Base-by-base conservation (phyloP, 495 filamentous ascomycete genomes). In the Pseudevernia furfuracea region DNA sequence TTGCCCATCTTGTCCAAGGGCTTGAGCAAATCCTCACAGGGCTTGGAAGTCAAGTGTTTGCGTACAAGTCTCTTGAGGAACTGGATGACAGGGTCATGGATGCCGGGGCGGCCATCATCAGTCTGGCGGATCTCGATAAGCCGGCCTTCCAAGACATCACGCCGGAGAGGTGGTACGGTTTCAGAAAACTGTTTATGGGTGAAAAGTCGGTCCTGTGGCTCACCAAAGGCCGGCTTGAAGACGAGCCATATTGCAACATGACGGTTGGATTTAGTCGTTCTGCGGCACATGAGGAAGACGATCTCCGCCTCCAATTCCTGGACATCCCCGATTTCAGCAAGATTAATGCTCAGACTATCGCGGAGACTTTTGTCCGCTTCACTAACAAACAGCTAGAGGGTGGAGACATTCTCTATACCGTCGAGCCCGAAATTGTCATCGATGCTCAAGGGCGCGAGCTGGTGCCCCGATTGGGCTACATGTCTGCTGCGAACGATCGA, bases 201-300 rank as follows among this genome's bases (percentile, higher is more conserved):
- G 57, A 59, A 43, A 59, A 12, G 57, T n/a, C 57, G 7, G 59
- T 79, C 4, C 60, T 81, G 0, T 80, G 78, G 78, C 59, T 80
- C 4, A 75, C 72, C 1, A 71, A 66, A 12, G 78, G 74, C 8
- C 66, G 74, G 10, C 66, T 71, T 12, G 65, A 59, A 2, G 67
- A 74, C 3, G 72, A 77, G 5, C 77, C 78, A 9, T 76, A 64
- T 49, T 68, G 58, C 19, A 74, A 77, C 41, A 76, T 81, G 73
- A 73, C 71, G 15, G 60, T 74, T 4, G 79, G 76, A 8, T 67
- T 80, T 17, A 71, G 75, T 28, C 70, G 78, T 1, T 69, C 72
- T 7, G 41, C 74, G n/a, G 58, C 57, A 5, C 69, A 66, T 0
- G 76, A 75, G 60, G 19, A 62, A 14, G 60, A 67, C 0, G 53